phyloP scores from a whole-genome alignment of 305 asterid species.

The Fraxinus sp. region DNA sequence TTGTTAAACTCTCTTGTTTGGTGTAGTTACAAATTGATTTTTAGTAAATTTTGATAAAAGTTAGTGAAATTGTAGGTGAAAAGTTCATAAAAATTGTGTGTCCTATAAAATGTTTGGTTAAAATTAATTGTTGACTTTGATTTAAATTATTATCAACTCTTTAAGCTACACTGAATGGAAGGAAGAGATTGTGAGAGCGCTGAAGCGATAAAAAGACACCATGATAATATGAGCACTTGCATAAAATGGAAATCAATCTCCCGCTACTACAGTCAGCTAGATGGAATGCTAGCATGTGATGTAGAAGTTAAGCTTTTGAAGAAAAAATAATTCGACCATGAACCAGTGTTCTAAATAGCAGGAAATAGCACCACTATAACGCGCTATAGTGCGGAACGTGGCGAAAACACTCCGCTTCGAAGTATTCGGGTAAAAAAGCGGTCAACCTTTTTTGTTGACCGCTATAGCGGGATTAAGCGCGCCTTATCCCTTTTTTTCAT shows the following conservation, averaged over 20 bases:
- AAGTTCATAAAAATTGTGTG: too few relatives aligned
- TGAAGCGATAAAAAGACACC: neutral
- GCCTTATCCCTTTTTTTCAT: too few relatives aligned
- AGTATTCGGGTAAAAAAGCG: too few relatives aligned
- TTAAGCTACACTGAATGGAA: neutral
- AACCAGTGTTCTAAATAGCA: neutral
- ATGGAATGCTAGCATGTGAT: neutral
- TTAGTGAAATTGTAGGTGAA: too few relatives aligned
- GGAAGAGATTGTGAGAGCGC: neutral
- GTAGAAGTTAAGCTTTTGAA: neutral
- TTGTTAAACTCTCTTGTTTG: neutral
- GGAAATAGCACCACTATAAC: too few relatives aligned
- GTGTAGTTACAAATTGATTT: neutral
- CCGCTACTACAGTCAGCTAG: neutral
- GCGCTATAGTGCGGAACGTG: too few relatives aligned
- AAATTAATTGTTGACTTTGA: too few relatives aligned
- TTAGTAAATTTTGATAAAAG: neutral
- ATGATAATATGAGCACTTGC: neutral
- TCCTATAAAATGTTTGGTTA: too few relatives aligned
- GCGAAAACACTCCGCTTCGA: too few relatives aligned
- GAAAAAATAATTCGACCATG: neutral
- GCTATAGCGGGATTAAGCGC: too few relatives aligned
- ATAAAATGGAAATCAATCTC: neutral
- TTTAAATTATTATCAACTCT: too few relatives aligned
- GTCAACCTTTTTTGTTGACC: too few relatives aligned